Conservation (phyloP, 2,329 filamentous ascomycete species). For the Plenodomus lindquistii region DNA sequence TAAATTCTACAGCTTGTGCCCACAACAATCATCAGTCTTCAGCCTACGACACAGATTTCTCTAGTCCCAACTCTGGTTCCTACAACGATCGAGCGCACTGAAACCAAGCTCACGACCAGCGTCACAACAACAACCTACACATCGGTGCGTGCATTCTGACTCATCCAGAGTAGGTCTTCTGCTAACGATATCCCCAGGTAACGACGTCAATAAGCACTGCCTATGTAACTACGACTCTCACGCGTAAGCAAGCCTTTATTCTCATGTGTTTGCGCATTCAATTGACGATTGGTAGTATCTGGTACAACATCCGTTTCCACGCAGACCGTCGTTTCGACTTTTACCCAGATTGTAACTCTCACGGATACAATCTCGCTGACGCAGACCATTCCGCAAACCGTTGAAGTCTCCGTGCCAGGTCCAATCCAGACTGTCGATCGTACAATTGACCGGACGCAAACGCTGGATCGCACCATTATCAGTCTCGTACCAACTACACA, state of each 20-base stretch:
- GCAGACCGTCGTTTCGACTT: slow-evolving; percentile 14
- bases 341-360: slow-evolving; percentile 9
- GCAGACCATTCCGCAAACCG: slow-evolving; percentile 5
- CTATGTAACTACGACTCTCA: slow-evolving; percentile 3
- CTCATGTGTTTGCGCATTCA: background rate
- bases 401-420: slow-evolving; percentile 13
- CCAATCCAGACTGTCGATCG: slow-evolving; percentile 13
- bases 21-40: slow-evolving; percentile 16
- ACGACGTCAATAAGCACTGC: slow-evolving; percentile 8
- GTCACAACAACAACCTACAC: slow-evolving; percentile 25
- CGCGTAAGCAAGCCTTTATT: slow-evolving; percentile 3
- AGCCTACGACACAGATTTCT: slow-evolving; percentile 13
- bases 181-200: background rate
- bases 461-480: background rate
- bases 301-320: slow-evolving; percentile 13
- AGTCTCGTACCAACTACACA: background rate
- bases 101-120: slow-evolving; percentile 16
- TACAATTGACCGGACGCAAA: slow-evolving; percentile 1
- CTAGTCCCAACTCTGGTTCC: slow-evolving; percentile 12
- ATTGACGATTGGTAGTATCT: slow-evolving; percentile 6
- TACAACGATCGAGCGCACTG: slow-evolving; percentile 10
- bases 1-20: slow-evolving; percentile 10
- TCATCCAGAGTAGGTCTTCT: background rate
- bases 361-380: slow-evolving; percentile 8
- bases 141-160: slow-evolving; percentile 3